Percentiles rank a stretch among this genome's conserved stretches.
phyloP scores from a whole-genome alignment of 2,329 filamentous ascomycete species.

The Neophaeococcomyces aloes region DNA sequence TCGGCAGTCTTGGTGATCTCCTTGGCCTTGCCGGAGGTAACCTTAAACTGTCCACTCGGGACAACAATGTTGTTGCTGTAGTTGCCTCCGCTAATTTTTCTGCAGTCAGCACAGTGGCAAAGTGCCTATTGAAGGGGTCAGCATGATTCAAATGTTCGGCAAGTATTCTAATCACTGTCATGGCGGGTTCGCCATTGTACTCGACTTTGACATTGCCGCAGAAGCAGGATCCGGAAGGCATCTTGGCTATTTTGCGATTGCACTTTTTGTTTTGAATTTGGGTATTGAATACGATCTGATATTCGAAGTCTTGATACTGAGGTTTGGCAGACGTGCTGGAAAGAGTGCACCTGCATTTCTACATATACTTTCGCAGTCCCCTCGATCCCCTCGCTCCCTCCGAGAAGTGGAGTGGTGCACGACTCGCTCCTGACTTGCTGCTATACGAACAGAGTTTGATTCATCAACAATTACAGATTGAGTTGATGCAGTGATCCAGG shows the following conservation, averaged over 20 bases:
- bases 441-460: too few species aligned
- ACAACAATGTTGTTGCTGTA: slow-evolving; percentile 27
- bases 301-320: too few species aligned
- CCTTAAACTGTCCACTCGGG: slow-evolving; percentile 22
- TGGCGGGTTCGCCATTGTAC: slow-evolving; percentile 25
- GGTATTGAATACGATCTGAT: too few species aligned
- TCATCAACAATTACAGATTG: too few species aligned
- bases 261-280: too few species aligned
- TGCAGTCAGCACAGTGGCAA: slow-evolving; percentile 32
- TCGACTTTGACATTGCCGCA: slow-evolving; percentile 29
- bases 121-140: slow-evolving; percentile 23
- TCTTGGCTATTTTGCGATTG: slow-evolving; percentile 10
- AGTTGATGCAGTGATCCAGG: too few species aligned
- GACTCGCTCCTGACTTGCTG: too few species aligned
- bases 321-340: too few species aligned
- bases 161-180: slow-evolving; percentile 20
- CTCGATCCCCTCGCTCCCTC: too few species aligned
- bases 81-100: slow-evolving; percentile 28
- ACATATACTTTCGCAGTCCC: too few species aligned
- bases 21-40: slow-evolving; percentile 26
- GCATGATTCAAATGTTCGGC: neutral
- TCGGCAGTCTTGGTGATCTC: slow-evolving; percentile 28
- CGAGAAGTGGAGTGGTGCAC: too few species aligned
- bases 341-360: too few species aligned
- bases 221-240: slow-evolving; percentile 27